These are phyloP conservation scores for Claviceps capensis DNA, from an alignment of 2,329 filamentous ascomycete species.

Conservation along the genomic window DNA sequence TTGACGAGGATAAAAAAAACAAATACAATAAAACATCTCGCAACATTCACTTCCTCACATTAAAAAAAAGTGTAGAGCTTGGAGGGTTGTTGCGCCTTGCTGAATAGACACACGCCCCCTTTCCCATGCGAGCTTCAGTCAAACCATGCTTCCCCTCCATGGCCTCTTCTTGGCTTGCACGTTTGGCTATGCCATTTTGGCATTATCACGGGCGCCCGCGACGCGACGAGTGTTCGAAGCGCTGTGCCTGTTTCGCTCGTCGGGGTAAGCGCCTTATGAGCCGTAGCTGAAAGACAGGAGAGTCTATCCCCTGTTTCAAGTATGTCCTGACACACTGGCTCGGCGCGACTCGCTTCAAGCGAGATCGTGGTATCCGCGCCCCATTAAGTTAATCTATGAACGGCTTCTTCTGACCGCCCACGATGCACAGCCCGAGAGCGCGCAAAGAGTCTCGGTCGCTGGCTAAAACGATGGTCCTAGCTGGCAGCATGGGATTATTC, in stretches of 20 bases:
- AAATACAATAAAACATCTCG: not conserved
- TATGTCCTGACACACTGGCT: not conserved
- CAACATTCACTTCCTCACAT: not conserved
- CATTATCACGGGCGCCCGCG: not conserved
- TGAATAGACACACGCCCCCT: not conserved
- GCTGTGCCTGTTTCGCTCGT: not conserved
- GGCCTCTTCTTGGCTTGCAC: not conserved
- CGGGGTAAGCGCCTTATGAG: not conserved
- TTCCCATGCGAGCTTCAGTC: not conserved
- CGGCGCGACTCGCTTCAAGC: not conserved
- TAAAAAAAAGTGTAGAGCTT: not conserved
- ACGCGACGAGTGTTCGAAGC: not conserved
- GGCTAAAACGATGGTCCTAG: constrained; percentile 66
- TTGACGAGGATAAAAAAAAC: not conserved
- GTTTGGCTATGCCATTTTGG: not conserved
- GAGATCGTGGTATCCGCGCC: not conserved
- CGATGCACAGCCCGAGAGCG: constrained; percentile 48
- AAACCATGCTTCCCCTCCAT: not conserved
- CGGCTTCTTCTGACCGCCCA: constrained; percentile 51
- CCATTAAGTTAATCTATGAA: constrained; percentile 40
- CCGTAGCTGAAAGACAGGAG: not conserved
- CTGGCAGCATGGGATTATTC: constrained; percentile 83
- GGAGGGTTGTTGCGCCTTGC: not conserved
- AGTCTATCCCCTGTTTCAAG: not conserved
- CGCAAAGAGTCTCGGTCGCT: constrained; percentile 54